Conservation (phyloP, 352 stramenopile species). For the Aphanomyces invadans region DNA sequence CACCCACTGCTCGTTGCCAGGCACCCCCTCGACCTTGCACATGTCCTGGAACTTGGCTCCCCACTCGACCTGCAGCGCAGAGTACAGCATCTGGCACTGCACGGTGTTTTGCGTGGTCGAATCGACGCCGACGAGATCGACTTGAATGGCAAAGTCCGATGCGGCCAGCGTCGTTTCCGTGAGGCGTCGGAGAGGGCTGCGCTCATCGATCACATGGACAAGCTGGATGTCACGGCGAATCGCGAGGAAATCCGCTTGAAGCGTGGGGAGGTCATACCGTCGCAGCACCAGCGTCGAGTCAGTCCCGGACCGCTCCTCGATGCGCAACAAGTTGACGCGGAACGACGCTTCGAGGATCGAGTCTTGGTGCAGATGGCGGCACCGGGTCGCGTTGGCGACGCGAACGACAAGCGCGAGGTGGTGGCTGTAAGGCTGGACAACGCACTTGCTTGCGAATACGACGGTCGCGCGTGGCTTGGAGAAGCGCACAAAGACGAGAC, state of each 20-base stretch:
- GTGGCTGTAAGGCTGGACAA: constrained; percentile 60
- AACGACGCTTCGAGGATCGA: constrained; percentile 81
- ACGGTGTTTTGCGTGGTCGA: constrained; percentile 74
- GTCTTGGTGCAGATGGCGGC: constrained; percentile 40
- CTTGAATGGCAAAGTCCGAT: constrained; percentile 74
- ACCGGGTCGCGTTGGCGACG: constrained; percentile 78
- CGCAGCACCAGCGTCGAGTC: background rate
- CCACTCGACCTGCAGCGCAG: constrained; percentile 55
- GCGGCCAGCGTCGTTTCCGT: constrained; percentile 44
- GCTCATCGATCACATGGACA: constrained; percentile 69
- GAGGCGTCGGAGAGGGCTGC: constrained; percentile 57
- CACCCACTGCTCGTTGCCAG: constrained; percentile 53
- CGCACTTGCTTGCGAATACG: constrained; percentile 69
- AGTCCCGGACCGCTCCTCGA: constrained; percentile 38
- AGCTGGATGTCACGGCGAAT: constrained; percentile 78
- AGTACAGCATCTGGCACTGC: constrained; percentile 67
- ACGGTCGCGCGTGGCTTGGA: constrained; percentile 67
- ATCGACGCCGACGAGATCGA: constrained; percentile 69
- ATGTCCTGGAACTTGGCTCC: constrained; percentile 68
- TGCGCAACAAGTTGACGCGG: constrained; percentile 70
- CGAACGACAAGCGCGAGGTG: constrained; percentile 70
- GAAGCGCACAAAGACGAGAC: constrained; percentile 81
- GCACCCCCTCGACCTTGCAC: constrained; percentile 46
- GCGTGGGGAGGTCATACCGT: constrained; percentile 60
- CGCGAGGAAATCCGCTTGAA: constrained; percentile 80